Percentiles rank a stretch among this genome's conserved stretches.
These are phyloP conservation scores for Trichosporon ovoides DNA, from an alignment of 1,284 basidiomycete species.

Conservation along the genomic window DNA sequence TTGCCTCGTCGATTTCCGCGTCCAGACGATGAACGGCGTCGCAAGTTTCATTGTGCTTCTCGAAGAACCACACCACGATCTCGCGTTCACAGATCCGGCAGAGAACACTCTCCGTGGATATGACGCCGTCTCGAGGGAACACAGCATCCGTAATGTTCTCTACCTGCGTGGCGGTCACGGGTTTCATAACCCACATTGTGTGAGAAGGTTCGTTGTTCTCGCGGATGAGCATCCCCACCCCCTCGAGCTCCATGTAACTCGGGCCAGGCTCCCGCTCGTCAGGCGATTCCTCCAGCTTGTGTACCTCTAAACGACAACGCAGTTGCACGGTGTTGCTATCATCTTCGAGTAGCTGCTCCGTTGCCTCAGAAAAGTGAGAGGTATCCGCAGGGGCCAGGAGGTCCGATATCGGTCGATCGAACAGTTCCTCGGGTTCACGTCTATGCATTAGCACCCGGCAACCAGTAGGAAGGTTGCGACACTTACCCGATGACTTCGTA, in stretches of 20 bases:
- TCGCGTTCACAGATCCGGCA: slow-evolving; percentile 98
- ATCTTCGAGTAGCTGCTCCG: slow-evolving; percentile 75
- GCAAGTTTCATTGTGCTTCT: slow-evolving; percentile 99
- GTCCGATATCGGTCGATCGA: slow-evolving; percentile 73
- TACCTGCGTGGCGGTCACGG: slow-evolving; percentile 56
- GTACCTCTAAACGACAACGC: slow-evolving; percentile 70
- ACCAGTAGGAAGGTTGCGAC: not conserved
- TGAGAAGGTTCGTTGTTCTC: slow-evolving; percentile 85
- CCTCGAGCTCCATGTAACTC: slow-evolving; percentile 85
- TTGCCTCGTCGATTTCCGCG: slow-evolving; percentile 87
- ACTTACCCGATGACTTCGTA: slow-evolving; percentile 84
- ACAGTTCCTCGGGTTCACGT: slow-evolving; percentile 73
- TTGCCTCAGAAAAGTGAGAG: slow-evolving; percentile 81
- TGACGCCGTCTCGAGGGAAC: slow-evolving; percentile 67
- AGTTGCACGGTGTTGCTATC: slow-evolving; percentile 93
- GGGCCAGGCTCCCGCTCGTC: slow-evolving; percentile 47
- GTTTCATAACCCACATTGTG: slow-evolving; percentile 99
- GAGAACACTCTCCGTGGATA: slow-evolving; percentile 79
- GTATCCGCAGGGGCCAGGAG: slow-evolving; percentile 79
- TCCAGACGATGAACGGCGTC: slow-evolving; percentile 94
- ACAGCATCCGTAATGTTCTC: slow-evolving; percentile 43
- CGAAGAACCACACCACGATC: slow-evolving; percentile 98
- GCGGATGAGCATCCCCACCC: slow-evolving; percentile 97
- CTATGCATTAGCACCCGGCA: slow-evolving; percentile 50
- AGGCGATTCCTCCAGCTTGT: slow-evolving; percentile 34